Evolutionary conservation across 768 basidiomycete species (phyloP).

Genomic region (Auriscalpium orientale): DNA sequence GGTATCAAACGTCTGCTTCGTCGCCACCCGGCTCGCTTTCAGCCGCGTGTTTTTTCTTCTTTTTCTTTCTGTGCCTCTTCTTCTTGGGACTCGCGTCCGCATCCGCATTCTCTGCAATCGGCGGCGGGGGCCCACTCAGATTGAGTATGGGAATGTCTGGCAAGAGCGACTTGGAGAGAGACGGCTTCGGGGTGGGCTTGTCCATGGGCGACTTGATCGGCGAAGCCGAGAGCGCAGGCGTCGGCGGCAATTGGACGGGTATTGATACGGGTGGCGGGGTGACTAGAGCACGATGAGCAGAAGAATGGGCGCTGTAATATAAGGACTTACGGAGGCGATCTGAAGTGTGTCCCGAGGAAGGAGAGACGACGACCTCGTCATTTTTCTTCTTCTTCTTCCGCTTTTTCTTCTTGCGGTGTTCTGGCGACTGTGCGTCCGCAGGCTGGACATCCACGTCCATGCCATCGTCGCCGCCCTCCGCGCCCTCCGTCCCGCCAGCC

Average conservation of each 20-base stretch:
- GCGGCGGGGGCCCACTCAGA: slow-evolving; percentile 6
- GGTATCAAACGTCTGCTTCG: not conserved
- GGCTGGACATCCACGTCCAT: slow-evolving; percentile 7
- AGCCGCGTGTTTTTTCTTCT: slow-evolving; percentile 1
- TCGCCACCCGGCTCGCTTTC: not conserved
- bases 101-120: not conserved
- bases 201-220: too few species aligned
- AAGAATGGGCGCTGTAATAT: too few species aligned
- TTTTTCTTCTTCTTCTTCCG: not conserved
- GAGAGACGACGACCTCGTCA: not conserved
- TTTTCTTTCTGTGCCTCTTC: slow-evolving; percentile 7
- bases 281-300: too few species aligned
- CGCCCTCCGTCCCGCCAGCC: not conserved
- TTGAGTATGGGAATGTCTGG: slow-evolving; percentile 3
- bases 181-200: too few species aligned
- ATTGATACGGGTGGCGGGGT: too few species aligned
- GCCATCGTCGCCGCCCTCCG: not conserved
- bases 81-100: slow-evolving; percentile 1
- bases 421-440: slow-evolving; percentile 5
- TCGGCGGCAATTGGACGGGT: too few species aligned
- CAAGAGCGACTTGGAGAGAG: not conserved
- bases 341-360: not conserved
- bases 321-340: too few species aligned
- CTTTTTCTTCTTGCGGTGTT: not conserved
- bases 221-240: too few species aligned